Evolutionary conservation across 1,284 basidiomycete species (phyloP), one percentile per base, ranked within the genome.

Genomic region (Cystobasidium slooffiae): DNA sequence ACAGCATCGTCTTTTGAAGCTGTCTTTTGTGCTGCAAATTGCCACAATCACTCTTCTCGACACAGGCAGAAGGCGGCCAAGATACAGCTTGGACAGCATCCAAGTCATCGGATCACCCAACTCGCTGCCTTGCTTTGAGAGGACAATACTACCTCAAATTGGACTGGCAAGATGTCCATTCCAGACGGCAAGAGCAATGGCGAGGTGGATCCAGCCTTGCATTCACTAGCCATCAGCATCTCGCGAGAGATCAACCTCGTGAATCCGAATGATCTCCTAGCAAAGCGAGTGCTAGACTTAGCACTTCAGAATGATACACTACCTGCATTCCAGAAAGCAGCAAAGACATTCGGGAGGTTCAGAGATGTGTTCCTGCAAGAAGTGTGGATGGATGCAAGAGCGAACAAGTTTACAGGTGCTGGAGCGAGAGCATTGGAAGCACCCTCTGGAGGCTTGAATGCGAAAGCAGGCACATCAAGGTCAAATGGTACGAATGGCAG

Each of bases 331-430:
- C 77, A 77, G 76, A 69, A 79, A 89, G 93, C 93, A 77, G 89
- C 91, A 62, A 87, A 86, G 74, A 85, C 89, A 41, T 96, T 96
- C 84, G 93, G 92, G 81, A 91, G 92, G 84, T 94, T 95, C 81
- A 86, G 90, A 79, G 88, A 86, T 75, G 84, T 86, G 18, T 87
- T 88, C 72, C 84, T 90, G 24, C 80, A 86, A 41, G 86, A 88
- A 37, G 82, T 90, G 18, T 79, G 78, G 69, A 74, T 80, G 41
- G 68, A 74, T 43, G 78, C 79, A 67, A 76, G 75, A 52, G 55
- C 69, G 6, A 73, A 75, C 41, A 74, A 76, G 59, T 67, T 66
- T 41, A 65, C 77, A 65, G 74, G 73, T 41, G 63, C 74, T 52
- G 77, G 76, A n/a, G 76, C 78, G 55, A 37, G 68, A 24, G 53